Conservation (phyloP, 108 stramenopile species). For the Nannochloropsis gaditana region DNA sequence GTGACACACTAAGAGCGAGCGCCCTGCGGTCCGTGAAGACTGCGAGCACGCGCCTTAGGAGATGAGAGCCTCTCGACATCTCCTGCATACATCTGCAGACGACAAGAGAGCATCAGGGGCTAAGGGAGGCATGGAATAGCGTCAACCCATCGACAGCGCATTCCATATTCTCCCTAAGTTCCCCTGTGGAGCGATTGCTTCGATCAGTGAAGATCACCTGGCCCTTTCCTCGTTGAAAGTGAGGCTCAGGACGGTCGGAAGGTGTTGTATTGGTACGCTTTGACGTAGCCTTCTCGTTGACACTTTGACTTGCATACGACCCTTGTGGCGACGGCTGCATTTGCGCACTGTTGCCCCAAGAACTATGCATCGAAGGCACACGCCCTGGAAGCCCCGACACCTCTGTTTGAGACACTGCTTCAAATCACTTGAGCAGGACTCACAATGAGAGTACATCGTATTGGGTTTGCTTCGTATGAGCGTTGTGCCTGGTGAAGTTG, state of each 20-base stretch:
- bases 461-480: not conserved
- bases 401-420: conserved; percentile 15
- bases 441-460: not conserved
- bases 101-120: conserved; percentile 15
- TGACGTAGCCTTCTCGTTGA: conserved; percentile 11
- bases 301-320: not conserved
- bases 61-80: not conserved
- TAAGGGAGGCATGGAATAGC: not conserved
- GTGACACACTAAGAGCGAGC: not conserved
- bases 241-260: not conserved
- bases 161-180: too few relatives aligned
- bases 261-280: not conserved
- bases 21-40: not conserved
- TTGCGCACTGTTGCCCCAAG: not conserved
- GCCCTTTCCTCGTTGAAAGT: not conserved
- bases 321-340: not conserved
- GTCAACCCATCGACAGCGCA: too few relatives aligned
- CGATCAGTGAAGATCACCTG: not conserved
- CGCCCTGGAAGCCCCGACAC: not conserved
- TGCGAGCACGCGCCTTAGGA: not conserved
- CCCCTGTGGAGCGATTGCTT: not conserved
- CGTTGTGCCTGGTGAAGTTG: not conserved
- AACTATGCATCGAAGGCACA: not conserved
- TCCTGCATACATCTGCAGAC: not conserved
- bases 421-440: conserved; percentile 1